Evolutionary conservation across 2,329 filamentous ascomycete genomes (phyloP), one percentile per base, ranked within the genome.

Genomic region (Colletotrichum cuscutae): DNA sequence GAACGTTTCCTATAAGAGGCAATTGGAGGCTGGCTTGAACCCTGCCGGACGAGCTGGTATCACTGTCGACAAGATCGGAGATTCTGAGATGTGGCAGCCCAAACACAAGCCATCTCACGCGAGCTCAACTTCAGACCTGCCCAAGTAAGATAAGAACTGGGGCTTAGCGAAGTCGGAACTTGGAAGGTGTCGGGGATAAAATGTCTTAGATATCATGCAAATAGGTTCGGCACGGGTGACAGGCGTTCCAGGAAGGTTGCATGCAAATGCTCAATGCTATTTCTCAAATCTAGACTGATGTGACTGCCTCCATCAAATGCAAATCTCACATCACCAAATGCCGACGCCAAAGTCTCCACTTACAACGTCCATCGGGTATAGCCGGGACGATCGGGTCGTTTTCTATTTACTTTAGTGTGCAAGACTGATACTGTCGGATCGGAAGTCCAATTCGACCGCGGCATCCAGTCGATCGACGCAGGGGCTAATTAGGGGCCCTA

Each of bases 1-100:
- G 15, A 80, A 83, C 28, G 82, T 90, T 1, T 87, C 85, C n/a
- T 89, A 88, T 76, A 83, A 89, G 77, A 82, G 84, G 58, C 89
- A 91, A 75, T 64, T 89, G 11, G 87, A 86, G 75, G 84, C 85
- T 4, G 88, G 88, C 0, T 83, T 86, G 78, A 81, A 76, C 56
- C 80, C 83, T n/a, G 84, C 88, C 0, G 87, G 85, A 0, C 81
- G 81, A 30, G 81, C 83, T 2, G 86, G 86, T 0, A 74, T 86
- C 58, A 85, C 83, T 5, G 79, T 77, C 1, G 84, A 87, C 74
- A 78, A 80, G 4, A 76, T 82, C 22, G 84, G 83, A 5, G 83
- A 86, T 70, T 76, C 81, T 5, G 67, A 69, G n/a, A 22, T 61
- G 37, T 74, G 69, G 69, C 65, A 69, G 32, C 59, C 70, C 26